Evolutionary conservation across 345 rosid species (phyloP).

Genomic region (Sisymbrium altissimum): DNA sequence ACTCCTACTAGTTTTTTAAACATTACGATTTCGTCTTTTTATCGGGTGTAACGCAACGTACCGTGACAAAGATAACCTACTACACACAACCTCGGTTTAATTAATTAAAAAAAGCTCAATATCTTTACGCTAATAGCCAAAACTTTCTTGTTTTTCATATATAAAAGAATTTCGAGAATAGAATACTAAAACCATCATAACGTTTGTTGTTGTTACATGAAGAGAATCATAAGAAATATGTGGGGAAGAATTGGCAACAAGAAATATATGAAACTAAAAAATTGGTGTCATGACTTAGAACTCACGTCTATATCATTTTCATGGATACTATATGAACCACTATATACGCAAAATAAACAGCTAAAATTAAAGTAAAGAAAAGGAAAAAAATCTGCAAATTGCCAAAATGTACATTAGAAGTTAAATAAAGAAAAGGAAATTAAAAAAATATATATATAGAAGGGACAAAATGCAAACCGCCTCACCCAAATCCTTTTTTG

Average conservation of each 20-base stretch:
- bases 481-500: constrained; percentile 21
- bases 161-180: too few relatives aligned
- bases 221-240: too few relatives aligned
- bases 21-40: background rate
- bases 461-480: constrained; percentile 31
- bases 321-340: constrained; percentile 30
- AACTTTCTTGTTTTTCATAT: too few relatives aligned
- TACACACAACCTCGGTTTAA: background rate
- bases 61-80: constrained; percentile 19
- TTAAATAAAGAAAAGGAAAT: background rate
- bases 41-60: constrained; percentile 33
- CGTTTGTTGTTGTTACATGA: too few relatives aligned
- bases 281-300: too few relatives aligned
- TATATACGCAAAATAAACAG: background rate
- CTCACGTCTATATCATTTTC: constrained; percentile 32
- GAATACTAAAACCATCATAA: too few relatives aligned
- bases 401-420: background rate
- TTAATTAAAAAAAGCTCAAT: too few relatives aligned
- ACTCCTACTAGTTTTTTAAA: background rate
- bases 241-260: too few relatives aligned
- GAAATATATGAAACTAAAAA: too few relatives aligned
- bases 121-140: too few relatives aligned
- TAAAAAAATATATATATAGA: background rate
- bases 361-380: background rate
- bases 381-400: background rate